Evolutionary conservation across 352 stramenopile genomes (phyloP).

Genomic region (Phytopythium cucurbitacearum): DNA sequence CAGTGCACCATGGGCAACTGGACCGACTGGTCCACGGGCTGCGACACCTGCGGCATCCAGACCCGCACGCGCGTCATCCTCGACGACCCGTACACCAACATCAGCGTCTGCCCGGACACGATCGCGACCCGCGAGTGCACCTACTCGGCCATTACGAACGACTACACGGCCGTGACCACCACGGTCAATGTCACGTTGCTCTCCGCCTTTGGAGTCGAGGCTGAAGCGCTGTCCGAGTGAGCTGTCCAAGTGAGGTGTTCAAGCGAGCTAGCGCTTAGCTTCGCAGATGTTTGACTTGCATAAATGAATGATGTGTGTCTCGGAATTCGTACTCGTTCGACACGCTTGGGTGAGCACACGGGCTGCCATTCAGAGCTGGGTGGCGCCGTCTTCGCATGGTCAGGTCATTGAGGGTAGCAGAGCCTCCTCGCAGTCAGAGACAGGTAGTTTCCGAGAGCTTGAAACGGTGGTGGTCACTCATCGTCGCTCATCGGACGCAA

Average conservation of each 20-base stretch:
- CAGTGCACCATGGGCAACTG: conserved; percentile 47
- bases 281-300: too few species aligned
- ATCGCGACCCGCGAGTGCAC: conserved; percentile 25
- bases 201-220: conserved; percentile 15
- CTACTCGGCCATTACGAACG: conserved; percentile 29
- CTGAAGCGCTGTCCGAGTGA: conserved; percentile 17
- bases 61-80: conserved; percentile 33
- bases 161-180: conserved; percentile 13
- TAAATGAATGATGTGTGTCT: too few species aligned
- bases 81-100: conserved; percentile 30
- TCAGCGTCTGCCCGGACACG: conserved; percentile 12
- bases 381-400: too few species aligned
- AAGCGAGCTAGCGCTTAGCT: neutral
- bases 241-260: too few species aligned
- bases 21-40: conserved; percentile 46
- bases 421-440: too few species aligned
- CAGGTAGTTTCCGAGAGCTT: too few species aligned
- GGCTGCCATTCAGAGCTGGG: too few species aligned
- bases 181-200: conserved; percentile 1
- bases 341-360: too few species aligned
- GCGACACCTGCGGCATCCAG: conserved; percentile 32
- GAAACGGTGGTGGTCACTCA: too few species aligned
- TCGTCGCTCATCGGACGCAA: too few species aligned
- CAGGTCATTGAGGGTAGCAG: too few species aligned
- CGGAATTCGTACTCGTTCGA: too few species aligned